Percentiles rank a stretch among this genome's conserved stretches.
phyloP scores from a whole-genome alignment of 345 rosid species.

The Citrus hindsii region DNA sequence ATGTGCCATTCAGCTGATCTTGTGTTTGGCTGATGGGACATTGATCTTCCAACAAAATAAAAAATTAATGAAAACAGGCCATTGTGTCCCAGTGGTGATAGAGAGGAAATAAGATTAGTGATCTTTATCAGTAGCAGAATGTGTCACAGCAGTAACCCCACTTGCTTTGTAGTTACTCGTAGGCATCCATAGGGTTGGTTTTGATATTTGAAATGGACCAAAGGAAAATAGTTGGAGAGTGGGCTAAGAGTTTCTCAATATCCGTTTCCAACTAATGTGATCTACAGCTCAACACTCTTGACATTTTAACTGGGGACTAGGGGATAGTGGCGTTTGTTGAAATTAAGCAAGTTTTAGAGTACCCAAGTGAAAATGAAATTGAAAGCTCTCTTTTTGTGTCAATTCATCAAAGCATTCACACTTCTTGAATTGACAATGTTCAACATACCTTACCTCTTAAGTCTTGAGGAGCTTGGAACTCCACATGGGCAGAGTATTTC shows the following conservation, averaged over 20 bases:
- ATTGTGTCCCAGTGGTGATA: neutral
- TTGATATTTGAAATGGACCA: neutral
- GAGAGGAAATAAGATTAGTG: neutral
- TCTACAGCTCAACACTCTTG: too few species aligned
- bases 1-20: slow-evolving; percentile 11
- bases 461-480: neutral
- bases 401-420: slow-evolving; percentile 3
- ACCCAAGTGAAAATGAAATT: slow-evolving; percentile 1
- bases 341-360: slow-evolving; percentile 3
- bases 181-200: neutral
- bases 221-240: neutral
- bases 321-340: neutral
- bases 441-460: neutral
- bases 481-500: neutral
- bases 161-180: neutral
- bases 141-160: neutral
- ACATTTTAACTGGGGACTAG: neutral
- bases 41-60: neutral
- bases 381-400: slow-evolving; percentile 5
- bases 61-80: neutral
- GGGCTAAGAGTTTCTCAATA: too few species aligned
- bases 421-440: neutral
- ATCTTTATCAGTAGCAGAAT: neutral
- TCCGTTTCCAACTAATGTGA: too few species aligned
- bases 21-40: neutral